Conservation (phyloP, 768 basidiomycete species). For the Boletellus sp. region DNA sequence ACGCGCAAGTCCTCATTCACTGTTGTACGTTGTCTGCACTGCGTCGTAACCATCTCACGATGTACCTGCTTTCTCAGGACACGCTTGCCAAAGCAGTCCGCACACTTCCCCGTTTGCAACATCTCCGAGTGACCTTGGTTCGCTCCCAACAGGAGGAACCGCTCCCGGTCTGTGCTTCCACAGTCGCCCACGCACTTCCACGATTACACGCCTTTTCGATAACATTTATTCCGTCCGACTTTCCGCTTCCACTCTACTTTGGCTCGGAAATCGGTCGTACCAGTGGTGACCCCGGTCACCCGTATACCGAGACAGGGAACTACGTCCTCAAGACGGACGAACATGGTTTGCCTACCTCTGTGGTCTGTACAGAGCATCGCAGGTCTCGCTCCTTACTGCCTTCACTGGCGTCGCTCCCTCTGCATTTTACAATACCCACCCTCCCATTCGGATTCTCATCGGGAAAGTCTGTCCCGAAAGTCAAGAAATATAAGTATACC, state of each 20-base stretch:
- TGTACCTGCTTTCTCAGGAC: constrained; percentile 15
- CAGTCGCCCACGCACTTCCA: constrained; percentile 63
- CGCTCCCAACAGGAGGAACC: constrained; percentile 62
- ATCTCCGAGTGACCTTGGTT: constrained; percentile 61
- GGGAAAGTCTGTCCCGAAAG: constrained; percentile 33
- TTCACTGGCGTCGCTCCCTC: constrained; percentile 20
- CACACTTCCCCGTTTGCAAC: constrained; percentile 59
- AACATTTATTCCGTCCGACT: constrained; percentile 59
- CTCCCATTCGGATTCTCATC: constrained; percentile 1
- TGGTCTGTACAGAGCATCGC: constrained; percentile 49
- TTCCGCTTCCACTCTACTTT: constrained; percentile 46
- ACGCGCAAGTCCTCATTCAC: constrained; percentile 69
- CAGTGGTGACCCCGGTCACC: constrained; percentile 21
- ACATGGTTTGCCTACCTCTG: constrained; percentile 58
- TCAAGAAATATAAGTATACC: constrained; percentile 21
- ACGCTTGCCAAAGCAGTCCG: constrained; percentile 59
- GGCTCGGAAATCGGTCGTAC: constrained; percentile 41
- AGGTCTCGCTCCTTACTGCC: constrained; percentile 25
- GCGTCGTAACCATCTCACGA: neutral
- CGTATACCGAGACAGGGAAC: constrained; percentile 40
- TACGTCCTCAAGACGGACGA: constrained; percentile 58
- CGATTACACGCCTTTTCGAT: constrained; percentile 62
- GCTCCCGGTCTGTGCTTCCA: constrained; percentile 54
- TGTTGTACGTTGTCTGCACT: constrained; percentile 41
- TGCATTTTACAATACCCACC: constrained; percentile 24